Evolutionary conservation across 345 rosid genomes (phyloP).

Genomic region (Citrus mangshanensis): DNA sequence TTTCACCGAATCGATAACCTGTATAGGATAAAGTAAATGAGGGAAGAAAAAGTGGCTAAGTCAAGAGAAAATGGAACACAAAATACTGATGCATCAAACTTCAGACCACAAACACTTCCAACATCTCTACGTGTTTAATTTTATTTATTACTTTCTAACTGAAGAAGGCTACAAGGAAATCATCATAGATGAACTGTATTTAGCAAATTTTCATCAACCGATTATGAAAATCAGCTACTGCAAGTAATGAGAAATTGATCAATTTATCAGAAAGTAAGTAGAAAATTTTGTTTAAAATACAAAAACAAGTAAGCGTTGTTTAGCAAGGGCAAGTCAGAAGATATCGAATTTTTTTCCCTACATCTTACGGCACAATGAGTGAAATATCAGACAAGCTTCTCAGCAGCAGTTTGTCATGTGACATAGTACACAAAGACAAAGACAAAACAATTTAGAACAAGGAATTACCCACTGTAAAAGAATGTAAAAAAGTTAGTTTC

Average conservation of each 20-base stretch:
- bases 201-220: background rate
- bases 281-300: background rate
- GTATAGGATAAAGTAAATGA: slow-evolving; percentile 12
- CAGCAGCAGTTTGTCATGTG: background rate
- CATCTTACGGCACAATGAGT: background rate
- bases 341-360: background rate
- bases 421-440: background rate
- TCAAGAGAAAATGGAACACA: background rate
- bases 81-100: background rate
- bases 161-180: background rate
- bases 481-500: background rate
- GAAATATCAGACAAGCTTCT: background rate
- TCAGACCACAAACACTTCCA: background rate
- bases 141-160: background rate
- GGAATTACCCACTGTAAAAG: background rate
- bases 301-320: background rate
- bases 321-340: background rate
- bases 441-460: background rate
- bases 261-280: background rate
- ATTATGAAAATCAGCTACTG: background rate
- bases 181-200: background rate
- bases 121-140: background rate
- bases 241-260: background rate
- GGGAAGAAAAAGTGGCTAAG: background rate
- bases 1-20: slow-evolving; percentile 97